phyloP scores from a whole-genome alignment of 768 basidiomycete species.

The Boletus speciosus region DNA sequence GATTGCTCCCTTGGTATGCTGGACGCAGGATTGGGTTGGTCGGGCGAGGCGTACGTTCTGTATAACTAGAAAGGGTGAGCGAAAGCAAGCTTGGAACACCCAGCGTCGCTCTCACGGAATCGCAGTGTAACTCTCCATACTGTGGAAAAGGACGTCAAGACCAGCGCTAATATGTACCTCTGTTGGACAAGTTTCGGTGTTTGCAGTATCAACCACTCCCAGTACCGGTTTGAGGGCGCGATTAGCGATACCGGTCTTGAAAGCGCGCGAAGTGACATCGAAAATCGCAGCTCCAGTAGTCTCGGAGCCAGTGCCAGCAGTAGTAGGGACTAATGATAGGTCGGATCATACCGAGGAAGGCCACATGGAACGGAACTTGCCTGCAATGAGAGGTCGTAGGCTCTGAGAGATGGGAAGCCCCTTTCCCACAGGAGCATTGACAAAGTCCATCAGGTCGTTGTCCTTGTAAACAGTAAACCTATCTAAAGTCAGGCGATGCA shows the following conservation, averaged over 20 bases:
- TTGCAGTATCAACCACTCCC: constrained; percentile 84
- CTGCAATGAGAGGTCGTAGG: constrained; percentile 81
- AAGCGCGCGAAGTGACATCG: constrained; percentile 85
- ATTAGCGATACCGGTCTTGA: constrained; percentile 96
- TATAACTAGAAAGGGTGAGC: constrained; percentile 53
- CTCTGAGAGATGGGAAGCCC: constrained; percentile 75
- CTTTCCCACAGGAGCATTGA: constrained; percentile 94
- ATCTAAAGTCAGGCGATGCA: constrained; percentile 3
- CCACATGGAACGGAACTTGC: constrained; percentile 31
- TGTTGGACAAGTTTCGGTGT: constrained; percentile 89
- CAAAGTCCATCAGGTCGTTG: constrained; percentile 90
- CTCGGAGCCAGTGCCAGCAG: constrained; percentile 88
- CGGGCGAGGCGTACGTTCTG: constrained; percentile 85
- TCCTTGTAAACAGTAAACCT: constrained; percentile 92
- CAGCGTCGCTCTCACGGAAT: constrained; percentile 62
- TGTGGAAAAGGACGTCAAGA: constrained; percentile 93
- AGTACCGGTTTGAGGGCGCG: constrained; percentile 87
- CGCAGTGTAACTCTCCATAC: constrained; percentile 90
- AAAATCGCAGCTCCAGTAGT: constrained; percentile 95
- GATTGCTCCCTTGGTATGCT: constrained; percentile 91
- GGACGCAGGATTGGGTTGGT: constrained; percentile 87
- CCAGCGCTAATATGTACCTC: constrained; percentile 93
- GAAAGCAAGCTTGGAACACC: constrained; percentile 1
- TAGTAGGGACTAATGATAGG: constrained; percentile 53
- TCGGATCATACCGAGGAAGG: not conserved